These are phyloP conservation scores for Thalassiosira profunda DNA, from an alignment of 108 stramenopile genomes.

Conservation along the genomic window DNA sequence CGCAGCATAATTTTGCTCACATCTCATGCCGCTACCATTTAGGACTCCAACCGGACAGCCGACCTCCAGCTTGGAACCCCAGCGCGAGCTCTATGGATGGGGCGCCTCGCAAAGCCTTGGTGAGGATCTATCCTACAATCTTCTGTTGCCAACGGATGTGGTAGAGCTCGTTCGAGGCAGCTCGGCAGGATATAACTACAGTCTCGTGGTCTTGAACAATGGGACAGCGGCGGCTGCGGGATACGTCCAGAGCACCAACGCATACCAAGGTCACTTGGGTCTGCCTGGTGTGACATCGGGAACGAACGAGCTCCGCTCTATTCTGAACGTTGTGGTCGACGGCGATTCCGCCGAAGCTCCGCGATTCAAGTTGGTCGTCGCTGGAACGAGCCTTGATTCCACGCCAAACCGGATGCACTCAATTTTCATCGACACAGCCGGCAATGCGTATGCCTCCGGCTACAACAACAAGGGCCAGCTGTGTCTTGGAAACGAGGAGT, in stretches of 20 bases:
- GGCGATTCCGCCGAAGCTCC: conserved; percentile 7
- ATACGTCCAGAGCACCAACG: conserved; percentile 3
- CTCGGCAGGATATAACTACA: conserved; percentile 19
- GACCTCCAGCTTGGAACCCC: too few relatives aligned
- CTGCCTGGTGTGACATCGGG: conserved; percentile 3
- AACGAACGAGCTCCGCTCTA: conserved; percentile 13
- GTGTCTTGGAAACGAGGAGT: conserved; percentile 24
- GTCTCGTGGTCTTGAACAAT: conserved; percentile 2
- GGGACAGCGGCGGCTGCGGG: conserved; percentile 18
- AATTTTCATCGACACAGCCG: conserved; percentile 24
- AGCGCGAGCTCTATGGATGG: too few relatives aligned
- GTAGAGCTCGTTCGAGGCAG: too few relatives aligned
- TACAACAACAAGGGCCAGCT: conserved; percentile 30
- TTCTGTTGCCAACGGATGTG: too few relatives aligned
- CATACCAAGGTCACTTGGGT: conserved; percentile 27
- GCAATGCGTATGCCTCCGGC: conserved; percentile 31
- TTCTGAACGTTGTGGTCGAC: conserved; percentile 9
- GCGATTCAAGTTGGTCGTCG: conserved; percentile 2
- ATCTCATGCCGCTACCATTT: background rate
- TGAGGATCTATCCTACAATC: too few relatives aligned
- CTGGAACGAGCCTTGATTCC: conserved; percentile 12
- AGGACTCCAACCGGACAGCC: too few relatives aligned
- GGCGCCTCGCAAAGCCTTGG: too few relatives aligned
- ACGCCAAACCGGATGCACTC: conserved; percentile 15
- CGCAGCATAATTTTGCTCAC: background rate